Evolutionary conservation across 169 alveolate species (phyloP).

Genomic region (Plasmodium vinckei): DNA sequence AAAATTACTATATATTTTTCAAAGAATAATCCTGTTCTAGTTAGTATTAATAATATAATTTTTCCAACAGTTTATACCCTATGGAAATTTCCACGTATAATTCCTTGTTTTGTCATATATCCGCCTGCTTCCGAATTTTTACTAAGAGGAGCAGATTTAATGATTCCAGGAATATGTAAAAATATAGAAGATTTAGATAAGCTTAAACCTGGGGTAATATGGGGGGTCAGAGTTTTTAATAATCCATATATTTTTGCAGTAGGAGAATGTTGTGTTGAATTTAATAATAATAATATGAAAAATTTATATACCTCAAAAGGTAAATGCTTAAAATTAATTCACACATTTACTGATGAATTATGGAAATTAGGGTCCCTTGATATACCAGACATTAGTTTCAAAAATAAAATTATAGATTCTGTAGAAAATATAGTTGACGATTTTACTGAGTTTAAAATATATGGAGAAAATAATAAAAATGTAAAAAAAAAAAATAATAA

Average conservation of each 20-base stretch:
- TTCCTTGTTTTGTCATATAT: slow-evolving; percentile 76
- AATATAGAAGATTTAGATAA: slow-evolving; percentile 48
- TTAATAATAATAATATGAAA: slow-evolving; percentile 64
- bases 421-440: slow-evolving; percentile 54
- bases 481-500: slow-evolving; percentile 7
- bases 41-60: slow-evolving; percentile 18
- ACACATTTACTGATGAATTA: slow-evolving; percentile 73
- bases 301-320: slow-evolving; percentile 58
- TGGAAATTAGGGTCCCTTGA: slow-evolving; percentile 62
- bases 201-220: slow-evolving; percentile 70
- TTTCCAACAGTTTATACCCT: slow-evolving; percentile 77
- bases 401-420: slow-evolving; percentile 55
- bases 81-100: slow-evolving; percentile 75
- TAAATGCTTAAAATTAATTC: slow-evolving; percentile 61
- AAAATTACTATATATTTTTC: slow-evolving; percentile 45
- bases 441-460: slow-evolving; percentile 30
- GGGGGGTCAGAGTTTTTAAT: slow-evolving; percentile 76
- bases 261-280: slow-evolving; percentile 37
- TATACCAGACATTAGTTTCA: slow-evolving; percentile 54
- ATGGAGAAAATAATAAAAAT: slow-evolving; percentile 35
- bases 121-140: slow-evolving; percentile 76
- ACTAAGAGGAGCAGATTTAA: slow-evolving; percentile 81
- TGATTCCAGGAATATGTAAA: slow-evolving; percentile 82
- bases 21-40: slow-evolving; percentile 53
- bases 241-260: slow-evolving; percentile 68